Base-by-base conservation (phyloP, 2,329 filamentous ascomycete genomes). In the Penicillium carneum region DNA sequence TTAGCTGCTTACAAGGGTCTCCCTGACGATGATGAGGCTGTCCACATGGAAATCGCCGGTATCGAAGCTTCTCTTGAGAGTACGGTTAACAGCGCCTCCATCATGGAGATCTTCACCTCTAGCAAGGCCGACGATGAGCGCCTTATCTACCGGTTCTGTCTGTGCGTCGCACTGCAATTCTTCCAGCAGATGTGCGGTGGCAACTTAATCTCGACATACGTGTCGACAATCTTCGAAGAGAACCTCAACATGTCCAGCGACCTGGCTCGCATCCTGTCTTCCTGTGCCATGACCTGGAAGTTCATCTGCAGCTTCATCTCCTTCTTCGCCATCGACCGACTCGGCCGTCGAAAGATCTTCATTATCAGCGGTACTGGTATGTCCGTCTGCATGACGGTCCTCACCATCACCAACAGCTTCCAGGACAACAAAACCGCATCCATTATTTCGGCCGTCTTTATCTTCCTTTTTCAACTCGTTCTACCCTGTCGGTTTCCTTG, bases 241-340 rank as follows among this genome's bases (percentile, higher is more conserved):
- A 67, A 69, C 12, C 64, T 68, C 3, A n/a, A 66, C 20, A 68
- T 69, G 66, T n/a, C 16, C 20, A 68, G 65, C 18, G 66, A 68
- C 31, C 55, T 68, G 16, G 71, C 69, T 10, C 67, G 65, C 18
- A 70, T 82, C 38, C 75, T 84, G 10, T 77, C 81, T 5, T 82
- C 75, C 3, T 83, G 81, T 26, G 83, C 83, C 12, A 76, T 86
- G 50, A 86, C 84, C 10, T 87, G 82, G 80, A 86, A 86, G 70
- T 85, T 86, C 69, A 63, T 85, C 20, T 83, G 81, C 41, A 83
- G 81, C 16, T 81, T 84, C 70, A 72, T 84, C 34, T 79, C 82
- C 48, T 82, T 85, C 71, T 79, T 83, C 67, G 80, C 81, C 48
- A 83, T 85, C 62, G 83, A 84, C 63, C 78, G 82, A 10, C 78